Base-by-base conservation (phyloP, 2,329 filamentous ascomycete genomes). In the Reticulascus tulasneorum region DNA sequence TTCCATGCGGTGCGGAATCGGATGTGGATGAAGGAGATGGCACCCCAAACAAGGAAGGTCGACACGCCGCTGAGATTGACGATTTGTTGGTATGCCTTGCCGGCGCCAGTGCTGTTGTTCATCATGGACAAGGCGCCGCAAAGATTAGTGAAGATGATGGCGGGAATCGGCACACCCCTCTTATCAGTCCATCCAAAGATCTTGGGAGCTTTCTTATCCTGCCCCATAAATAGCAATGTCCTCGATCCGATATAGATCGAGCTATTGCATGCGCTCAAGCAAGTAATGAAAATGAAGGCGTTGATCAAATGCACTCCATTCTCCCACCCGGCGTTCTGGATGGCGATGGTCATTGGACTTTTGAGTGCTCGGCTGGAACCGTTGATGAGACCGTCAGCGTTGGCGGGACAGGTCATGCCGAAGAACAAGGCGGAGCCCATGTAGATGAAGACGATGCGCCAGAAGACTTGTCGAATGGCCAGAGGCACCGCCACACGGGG, bases 181-280 rank as follows among this genome's bases (percentile, higher is more conserved):
- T 63, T 64, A 54, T 83, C 78, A 3, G 84, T 86, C 56, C 74
- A 77, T 26, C 81, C 82, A 2, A 90, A 66, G 48, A 90, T 73
- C 15, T 60, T 64, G 0, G 86, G 86, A 0, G 85, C 86, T 56
- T 85, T 86, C 29, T 76, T 69, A 28, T 79, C 78, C 49, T 86
- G 80, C 0, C 83, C 83, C 78, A 90, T 85, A 63, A 79, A 88
- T 1, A 89, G 63, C 2, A 91, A 61, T 0, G 84, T 89, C 16
- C 86, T 76, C 4, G 82, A 85, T 28, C 79, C 79, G 47, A 90
- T 86, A 56, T 89, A 90, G 43, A 90, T 83, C 8, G 81, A 84
- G 34, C 77, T 80, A 60, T 90, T 90, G 47, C 83, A 75, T 13
- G 84, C 82, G 1, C 74, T 81, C 23, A 87, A 66, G 37, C 84